Evolutionary conservation across 805 yeast genomes (phyloP).

Genomic region (Candida rishiriensis): DNA sequence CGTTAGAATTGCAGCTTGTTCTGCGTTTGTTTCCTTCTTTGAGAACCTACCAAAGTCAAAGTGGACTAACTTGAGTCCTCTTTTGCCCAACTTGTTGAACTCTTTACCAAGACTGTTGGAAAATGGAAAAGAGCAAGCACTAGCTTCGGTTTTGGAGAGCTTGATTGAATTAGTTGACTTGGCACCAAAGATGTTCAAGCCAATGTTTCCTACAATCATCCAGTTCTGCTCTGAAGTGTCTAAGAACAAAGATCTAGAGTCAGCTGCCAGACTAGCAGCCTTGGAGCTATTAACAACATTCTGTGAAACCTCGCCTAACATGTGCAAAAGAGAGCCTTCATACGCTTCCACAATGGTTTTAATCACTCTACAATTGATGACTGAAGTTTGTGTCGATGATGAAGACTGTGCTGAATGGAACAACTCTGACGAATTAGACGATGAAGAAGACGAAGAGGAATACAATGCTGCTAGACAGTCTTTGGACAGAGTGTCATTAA

Average conservation of each 20-base stretch:
- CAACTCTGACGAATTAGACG: slow-evolving; percentile 70
- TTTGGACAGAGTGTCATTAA: slow-evolving; percentile 84
- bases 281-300: slow-evolving; percentile 86
- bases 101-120: slow-evolving; percentile 81
- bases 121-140: slow-evolving; percentile 72
- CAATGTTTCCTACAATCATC: slow-evolving; percentile 84
- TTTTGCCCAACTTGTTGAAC: slow-evolving; percentile 79
- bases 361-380: slow-evolving; percentile 75
- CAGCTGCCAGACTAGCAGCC: slow-evolving; percentile 77
- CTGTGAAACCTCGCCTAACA: slow-evolving; percentile 87
- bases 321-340: slow-evolving; percentile 78
- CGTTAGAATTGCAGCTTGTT: slow-evolving; percentile 86
- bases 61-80: slow-evolving; percentile 73
- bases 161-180: slow-evolving; percentile 85
- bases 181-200: slow-evolving; percentile 92
- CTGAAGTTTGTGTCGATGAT: slow-evolving; percentile 87
- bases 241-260: slow-evolving; percentile 75
- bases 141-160: slow-evolving; percentile 84
- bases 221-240: slow-evolving; percentile 82
- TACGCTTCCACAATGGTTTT: slow-evolving; percentile 72
- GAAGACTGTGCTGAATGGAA: slow-evolving; percentile 76
- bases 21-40: slow-evolving; percentile 89
- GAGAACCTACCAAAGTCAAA: slow-evolving; percentile 70
- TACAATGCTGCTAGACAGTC: slow-evolving; percentile 92
- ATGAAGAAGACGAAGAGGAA: slow-evolving; percentile 79